A percentile compares a stretch with the other conserved stretches of the same genome.
phyloP scores from a whole-genome alignment of 345 rosid genomes.

The Citrus trifoliata region DNA sequence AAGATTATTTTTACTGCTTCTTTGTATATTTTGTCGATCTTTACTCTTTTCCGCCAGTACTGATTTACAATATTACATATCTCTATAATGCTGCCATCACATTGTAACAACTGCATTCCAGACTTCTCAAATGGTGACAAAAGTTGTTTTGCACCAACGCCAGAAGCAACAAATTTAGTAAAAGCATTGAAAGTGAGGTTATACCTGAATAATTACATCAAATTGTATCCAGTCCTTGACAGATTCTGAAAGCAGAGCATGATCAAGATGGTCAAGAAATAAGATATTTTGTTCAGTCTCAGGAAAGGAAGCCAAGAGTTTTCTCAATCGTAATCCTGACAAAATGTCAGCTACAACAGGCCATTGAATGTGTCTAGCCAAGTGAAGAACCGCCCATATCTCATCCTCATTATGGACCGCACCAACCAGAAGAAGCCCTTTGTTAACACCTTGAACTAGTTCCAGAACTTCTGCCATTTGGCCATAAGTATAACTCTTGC shows the following conservation, averaged over 20 bases:
- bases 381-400: slow-evolving; percentile 81
- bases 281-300: slow-evolving; percentile 37
- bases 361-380: slow-evolving; percentile 85
- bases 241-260: slow-evolving; percentile 69
- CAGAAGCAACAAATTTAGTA: slow-evolving; percentile 6
- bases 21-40: background rate
- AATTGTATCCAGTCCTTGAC: slow-evolving; percentile 51
- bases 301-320: slow-evolving; percentile 45
- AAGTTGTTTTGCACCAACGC: background rate
- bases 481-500: slow-evolving; percentile 14
- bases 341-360: slow-evolving; percentile 87
- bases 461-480: slow-evolving; percentile 53
- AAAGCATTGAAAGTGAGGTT: background rate
- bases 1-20: background rate
- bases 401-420: slow-evolving; percentile 78
- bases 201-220: slow-evolving; percentile 86
- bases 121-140: background rate
- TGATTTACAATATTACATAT: background rate
- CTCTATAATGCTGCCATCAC: background rate
- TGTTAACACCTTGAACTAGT: slow-evolving; percentile 47
- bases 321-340: slow-evolving; percentile 89
- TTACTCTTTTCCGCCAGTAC: background rate
- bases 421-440: slow-evolving; percentile 72
- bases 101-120: background rate
- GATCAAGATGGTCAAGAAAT: slow-evolving; percentile 87